Evolutionary conservation across 179 eudicot genomes (phyloP).

Genomic region (Gypsophila paniculata): DNA sequence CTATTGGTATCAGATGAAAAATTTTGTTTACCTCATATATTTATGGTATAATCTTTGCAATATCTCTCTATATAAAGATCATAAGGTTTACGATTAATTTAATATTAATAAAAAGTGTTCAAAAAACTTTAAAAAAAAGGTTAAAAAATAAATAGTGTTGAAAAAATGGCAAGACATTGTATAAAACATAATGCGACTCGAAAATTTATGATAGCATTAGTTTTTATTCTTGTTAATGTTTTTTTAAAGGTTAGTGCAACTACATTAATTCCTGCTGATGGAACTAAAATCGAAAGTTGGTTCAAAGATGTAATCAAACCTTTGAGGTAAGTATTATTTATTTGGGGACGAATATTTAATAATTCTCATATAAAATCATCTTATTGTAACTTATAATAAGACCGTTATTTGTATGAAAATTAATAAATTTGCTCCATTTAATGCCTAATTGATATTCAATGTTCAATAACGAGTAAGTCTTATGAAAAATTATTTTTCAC

Average conservation of each 20-base stretch:
- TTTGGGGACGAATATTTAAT: too few species aligned
- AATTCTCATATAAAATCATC: too few species aligned
- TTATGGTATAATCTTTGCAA: not conserved
- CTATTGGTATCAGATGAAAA: not conserved
- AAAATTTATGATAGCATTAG: not conserved
- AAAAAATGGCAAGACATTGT: constrained; percentile 1
- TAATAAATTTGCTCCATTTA: too few species aligned
- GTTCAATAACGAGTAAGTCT: too few species aligned
- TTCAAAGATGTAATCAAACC: constrained; percentile 28
- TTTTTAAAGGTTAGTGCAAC: not conserved
- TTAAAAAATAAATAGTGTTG: too few species aligned
- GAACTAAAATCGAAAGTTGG: constrained; percentile 32
- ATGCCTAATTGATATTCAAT: too few species aligned
- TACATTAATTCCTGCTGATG: constrained; percentile 31
- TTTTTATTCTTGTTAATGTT: constrained; percentile 8
- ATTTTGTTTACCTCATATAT: not conserved
- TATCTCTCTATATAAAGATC: too few species aligned
- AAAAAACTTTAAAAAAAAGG: not conserved
- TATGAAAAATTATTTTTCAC: too few species aligned
- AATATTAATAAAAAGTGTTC: not conserved
- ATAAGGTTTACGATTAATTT: not conserved
- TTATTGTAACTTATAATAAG: too few species aligned
- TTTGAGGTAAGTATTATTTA: constrained; percentile 7
- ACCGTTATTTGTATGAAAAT: too few species aligned
- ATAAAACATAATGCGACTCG: not conserved